Evolutionary conservation across 2,329 filamentous ascomycete species (phyloP).

Genomic region (Pochonia chlamydosporia): DNA sequence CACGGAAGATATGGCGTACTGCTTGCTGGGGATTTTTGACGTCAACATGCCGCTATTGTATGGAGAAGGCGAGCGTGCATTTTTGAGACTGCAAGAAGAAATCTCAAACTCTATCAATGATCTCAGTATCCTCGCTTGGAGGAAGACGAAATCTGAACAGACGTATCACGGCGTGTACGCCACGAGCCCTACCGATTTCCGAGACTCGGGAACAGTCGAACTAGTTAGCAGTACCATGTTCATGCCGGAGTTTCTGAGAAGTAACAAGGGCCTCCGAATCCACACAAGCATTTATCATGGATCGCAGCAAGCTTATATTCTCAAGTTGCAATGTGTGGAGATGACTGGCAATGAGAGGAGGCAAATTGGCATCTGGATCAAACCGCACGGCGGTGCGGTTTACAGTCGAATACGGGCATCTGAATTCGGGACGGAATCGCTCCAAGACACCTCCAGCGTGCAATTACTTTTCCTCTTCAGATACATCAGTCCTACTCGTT

Average conservation of each 20-base stretch:
- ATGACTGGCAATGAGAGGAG: background rate
- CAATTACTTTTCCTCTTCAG: conserved; percentile 3
- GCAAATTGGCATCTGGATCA: conserved; percentile 7
- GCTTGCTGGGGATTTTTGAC: conserved; percentile 16
- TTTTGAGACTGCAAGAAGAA: conserved; percentile 15
- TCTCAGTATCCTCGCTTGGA: conserved; percentile 7
- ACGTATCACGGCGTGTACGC: conserved; percentile 6
- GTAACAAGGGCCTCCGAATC: conserved; percentile 8
- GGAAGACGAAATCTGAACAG: background rate
- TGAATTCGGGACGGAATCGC: background rate
- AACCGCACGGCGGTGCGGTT: conserved; percentile 4
- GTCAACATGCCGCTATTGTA: conserved; percentile 18
- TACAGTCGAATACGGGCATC: conserved; percentile 5
- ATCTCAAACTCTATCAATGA: conserved; percentile 11
- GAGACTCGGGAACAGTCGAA: background rate
- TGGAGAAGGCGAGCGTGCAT: conserved; percentile 14
- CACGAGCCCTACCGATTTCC: conserved; percentile 3
- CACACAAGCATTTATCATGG: conserved; percentile 1
- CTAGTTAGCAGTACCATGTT: conserved; percentile 3
- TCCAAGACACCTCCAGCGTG: background rate
- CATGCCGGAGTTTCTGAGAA: conserved; percentile 7
- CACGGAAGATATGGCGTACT: conserved; percentile 16
- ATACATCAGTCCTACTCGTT: background rate
- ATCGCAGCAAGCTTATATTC: background rate
- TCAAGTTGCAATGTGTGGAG: conserved; percentile 5